Base-by-base conservation (phyloP, 2,329 filamentous ascomycete species). In the Colletotrichum simmondsii region DNA sequence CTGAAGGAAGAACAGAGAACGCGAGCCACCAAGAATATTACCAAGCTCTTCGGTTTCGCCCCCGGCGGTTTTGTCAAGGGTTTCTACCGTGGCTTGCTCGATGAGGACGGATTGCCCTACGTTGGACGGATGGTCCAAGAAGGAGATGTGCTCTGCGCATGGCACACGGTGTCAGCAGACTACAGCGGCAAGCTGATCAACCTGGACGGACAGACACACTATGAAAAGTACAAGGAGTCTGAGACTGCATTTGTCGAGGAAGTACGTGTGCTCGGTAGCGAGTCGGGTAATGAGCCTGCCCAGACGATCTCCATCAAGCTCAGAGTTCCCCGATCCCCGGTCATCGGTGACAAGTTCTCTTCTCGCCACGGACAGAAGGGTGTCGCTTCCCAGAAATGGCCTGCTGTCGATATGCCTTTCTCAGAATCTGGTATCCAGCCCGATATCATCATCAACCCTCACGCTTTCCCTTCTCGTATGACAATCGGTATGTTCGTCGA, bases 401-500 rank as follows among this genome's bases (percentile, higher is more conserved):
- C 95, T 0, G 90, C 92, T 2, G 87, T 94, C 72, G 95, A 98
- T 81, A 97, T 99, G 94, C 97, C 97, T 4, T 99, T 98, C 84
- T 95, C 94, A 3, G 97, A 99, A 85, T 94, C 93, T 6, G 97
- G 97, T 66, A 98, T 99, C 74, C 95, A 98, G 80, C 97, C 97
- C 11, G 97, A 99, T 83, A 89, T 98, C 78, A 99, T 99, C 84
- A 99, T 99, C 88, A 99, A 99, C 85, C 97, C 97, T 53, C 97
- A 99, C 88, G 97, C 97, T 80, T 99, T 99, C 89, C 97, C 97
- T 8, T 98, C 96, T 58, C 95, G 97, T 84, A 99, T 99, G 97
- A 99, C 97, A 24, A 99, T 99, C 80, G 97, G 97, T 80, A 98
- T 98, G 94, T 98, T 99, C 83, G 92, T 99, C 80, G 97, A 99